Evolutionary conservation across 2,329 filamentous ascomycete genomes (phyloP).

Genomic region (Pseudogymnoascus sp.): DNA sequence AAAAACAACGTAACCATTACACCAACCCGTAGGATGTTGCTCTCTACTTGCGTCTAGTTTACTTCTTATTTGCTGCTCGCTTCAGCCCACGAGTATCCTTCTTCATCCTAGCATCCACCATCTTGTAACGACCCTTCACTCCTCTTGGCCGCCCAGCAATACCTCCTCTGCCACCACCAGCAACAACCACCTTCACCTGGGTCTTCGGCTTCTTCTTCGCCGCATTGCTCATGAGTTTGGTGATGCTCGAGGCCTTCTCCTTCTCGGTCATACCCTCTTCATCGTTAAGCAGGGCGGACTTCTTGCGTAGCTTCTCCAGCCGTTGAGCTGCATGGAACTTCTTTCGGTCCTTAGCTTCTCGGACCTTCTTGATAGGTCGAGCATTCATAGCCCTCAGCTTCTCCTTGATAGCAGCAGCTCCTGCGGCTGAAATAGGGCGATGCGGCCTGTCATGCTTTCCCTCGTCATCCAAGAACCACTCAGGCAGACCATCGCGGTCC

Average conservation of each 20-base stretch:
- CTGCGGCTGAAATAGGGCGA: conserved; percentile 86
- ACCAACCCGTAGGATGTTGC: background rate
- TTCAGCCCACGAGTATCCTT: conserved; percentile 90
- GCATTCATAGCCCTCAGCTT: conserved; percentile 90
- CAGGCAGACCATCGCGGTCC: conserved; percentile 82
- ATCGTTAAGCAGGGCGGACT: conserved; percentile 80
- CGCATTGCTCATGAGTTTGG: conserved; percentile 72
- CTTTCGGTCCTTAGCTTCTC: conserved; percentile 92
- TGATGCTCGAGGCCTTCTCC: conserved; percentile 84
- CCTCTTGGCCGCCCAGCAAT: conserved; percentile 80
- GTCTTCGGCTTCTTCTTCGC: conserved; percentile 79
- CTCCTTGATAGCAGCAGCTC: conserved; percentile 85
- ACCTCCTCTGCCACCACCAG: conserved; percentile 74
- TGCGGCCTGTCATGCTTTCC: conserved; percentile 71
- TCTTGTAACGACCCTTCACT: conserved; percentile 94
- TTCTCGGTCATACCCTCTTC: conserved; percentile 92
- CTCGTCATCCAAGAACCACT: conserved; percentile 98
- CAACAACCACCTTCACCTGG: conserved; percentile 81
- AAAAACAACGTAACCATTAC: conserved; percentile 5
- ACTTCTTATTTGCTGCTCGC: conserved; percentile 67
- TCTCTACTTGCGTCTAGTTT: conserved; percentile 23
- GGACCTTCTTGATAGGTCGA: conserved; percentile 97
- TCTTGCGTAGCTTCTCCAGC: conserved; percentile 93
- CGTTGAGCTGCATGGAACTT: conserved; percentile 89
- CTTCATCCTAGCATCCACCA: conserved; percentile 92